Base-by-base conservation (phyloP, 257 asterid species). In the Asclepias syriaca region DNA sequence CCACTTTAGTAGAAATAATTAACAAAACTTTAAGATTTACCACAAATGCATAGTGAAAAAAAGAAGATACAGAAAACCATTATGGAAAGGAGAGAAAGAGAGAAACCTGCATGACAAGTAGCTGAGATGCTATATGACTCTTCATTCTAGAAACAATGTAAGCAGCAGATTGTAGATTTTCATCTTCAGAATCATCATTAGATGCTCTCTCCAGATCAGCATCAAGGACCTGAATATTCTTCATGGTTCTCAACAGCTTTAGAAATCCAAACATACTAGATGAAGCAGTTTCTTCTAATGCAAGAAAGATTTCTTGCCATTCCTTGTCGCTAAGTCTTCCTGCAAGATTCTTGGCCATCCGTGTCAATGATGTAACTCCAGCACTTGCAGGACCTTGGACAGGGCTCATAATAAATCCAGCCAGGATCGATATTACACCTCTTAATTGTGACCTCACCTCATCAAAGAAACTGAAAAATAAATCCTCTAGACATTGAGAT, bases 141-240 rank as follows among this genome's bases (percentile, higher is more conserved):
- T 87, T 92, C 83, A 90, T 84, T 82, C 98, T 84, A 61, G 96
- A 88, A 79, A 87, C 87, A 57, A 90, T 84, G 82, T 90, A 92
- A 39, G 88, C 85, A 37, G 81, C 85, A 58, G 86, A 77, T 83
- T 90, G 96, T 81, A 88, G 81, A 80, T 85, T 84, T 72, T 88
- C 92, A 69, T 90, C 94, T 75, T 81, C 87, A 51, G 83, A 80
- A 39, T 82, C 88, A 53, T 80, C 84, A 74, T 74, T 74, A 34
- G 85, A 75, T 74, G 89, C 76, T 49, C 66, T 71, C 58, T 79
- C 96, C 58, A 78, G 66, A 74, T 89, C 93, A 72, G 70, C 71
- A 83, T 81, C 87, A 70, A 91, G 89, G 80, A 88, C 77, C 74
- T 88, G 87, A 75, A 87, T 78, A 79, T 58, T 74, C 74, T 86